Percentiles rank a stretch among this genome's conserved stretches.
Conservation (phyloP, 2,329 filamentous ascomycete genomes). For the Trichophyton rubrum region DNA sequence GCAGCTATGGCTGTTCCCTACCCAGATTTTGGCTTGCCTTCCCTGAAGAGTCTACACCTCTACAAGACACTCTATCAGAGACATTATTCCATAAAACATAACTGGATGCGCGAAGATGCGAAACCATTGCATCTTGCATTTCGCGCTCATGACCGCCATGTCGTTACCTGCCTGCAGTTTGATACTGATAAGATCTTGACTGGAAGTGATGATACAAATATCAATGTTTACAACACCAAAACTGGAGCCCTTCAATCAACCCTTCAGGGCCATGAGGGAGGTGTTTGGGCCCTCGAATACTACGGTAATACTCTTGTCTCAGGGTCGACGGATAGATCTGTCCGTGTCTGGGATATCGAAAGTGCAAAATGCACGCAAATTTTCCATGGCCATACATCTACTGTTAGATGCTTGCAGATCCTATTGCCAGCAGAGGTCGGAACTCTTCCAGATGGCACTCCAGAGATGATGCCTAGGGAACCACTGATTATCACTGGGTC, state of each 20-base stretch:
- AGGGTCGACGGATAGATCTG: constrained; percentile 87
- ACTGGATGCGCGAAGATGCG: constrained; percentile 74
- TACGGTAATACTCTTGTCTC: constrained; percentile 91
- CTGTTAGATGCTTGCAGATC: constrained; percentile 89
- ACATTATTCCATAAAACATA: constrained; percentile 77
- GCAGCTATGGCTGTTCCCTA: constrained; percentile 74
- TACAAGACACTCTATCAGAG: constrained; percentile 95
- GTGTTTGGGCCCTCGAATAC: constrained; percentile 95
- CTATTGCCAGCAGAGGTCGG: constrained; percentile 73
- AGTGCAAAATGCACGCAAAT: constrained; percentile 84
- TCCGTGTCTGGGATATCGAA: constrained; percentile 99
- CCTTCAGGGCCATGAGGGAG: constrained; percentile 86
- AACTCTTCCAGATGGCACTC: constrained; percentile 54
- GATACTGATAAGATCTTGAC: constrained; percentile 97
- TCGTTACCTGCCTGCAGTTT: constrained; percentile 95
- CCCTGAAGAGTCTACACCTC: constrained; percentile 71
- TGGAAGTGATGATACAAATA: constrained; percentile 92
- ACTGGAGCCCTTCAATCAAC: constrained; percentile 74
- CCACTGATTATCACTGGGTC: constrained; percentile 96
- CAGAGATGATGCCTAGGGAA: constrained; percentile 83
- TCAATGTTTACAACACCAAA: constrained; percentile 96
- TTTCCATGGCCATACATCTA: constrained; percentile 95
- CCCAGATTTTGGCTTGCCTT: constrained; percentile 64
- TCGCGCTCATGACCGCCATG: constrained; percentile 87
- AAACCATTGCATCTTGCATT: constrained; percentile 90